These are phyloP conservation scores for Encephalitozoon cuniculi DNA, from an alignment of 371 early-diverging fungal species.

Conservation along the genomic window DNA sequence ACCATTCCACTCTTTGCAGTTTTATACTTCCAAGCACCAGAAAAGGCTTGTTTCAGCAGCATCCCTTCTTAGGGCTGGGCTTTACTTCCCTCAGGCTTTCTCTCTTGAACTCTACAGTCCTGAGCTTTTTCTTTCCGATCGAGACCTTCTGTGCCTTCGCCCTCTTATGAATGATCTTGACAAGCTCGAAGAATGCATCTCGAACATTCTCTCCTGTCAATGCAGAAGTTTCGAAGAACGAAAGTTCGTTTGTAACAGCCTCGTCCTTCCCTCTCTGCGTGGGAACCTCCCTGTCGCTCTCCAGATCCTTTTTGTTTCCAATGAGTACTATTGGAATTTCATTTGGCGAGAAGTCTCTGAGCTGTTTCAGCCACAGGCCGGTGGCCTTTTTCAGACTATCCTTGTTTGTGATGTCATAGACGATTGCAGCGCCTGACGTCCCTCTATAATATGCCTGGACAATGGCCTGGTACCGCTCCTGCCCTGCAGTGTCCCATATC, in stretches of 20 bases:
- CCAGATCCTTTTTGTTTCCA: constrained; percentile 96
- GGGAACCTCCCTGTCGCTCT: constrained; percentile 81
- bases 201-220: constrained; percentile 76
- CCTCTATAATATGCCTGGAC: constrained; percentile 87
- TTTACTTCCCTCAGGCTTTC: constrained; percentile 6
- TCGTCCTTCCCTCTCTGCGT: constrained; percentile 87
- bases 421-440: constrained; percentile 92
- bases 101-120: neutral
- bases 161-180: constrained; percentile 67
- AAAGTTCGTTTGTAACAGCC: constrained; percentile 70
- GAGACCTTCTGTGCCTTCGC: constrained; percentile 27
- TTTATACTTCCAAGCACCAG: neutral
- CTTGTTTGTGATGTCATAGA: constrained; percentile 94
- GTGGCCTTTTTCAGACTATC: constrained; percentile 78
- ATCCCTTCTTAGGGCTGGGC: constrained; percentile 8
- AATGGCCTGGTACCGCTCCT: constrained; percentile 63
- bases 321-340: constrained; percentile 95
- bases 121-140: neutral
- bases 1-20: constrained; percentile 28
- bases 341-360: constrained; percentile 86
- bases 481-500: constrained; percentile 88
- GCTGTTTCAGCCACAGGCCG: constrained; percentile 88
- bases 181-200: constrained; percentile 75
- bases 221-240: constrained; percentile 80
- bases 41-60: constrained; percentile 3